Evolutionary conservation across 257 asterid species (phyloP).

Genomic region (Linderniella brevidens): DNA sequence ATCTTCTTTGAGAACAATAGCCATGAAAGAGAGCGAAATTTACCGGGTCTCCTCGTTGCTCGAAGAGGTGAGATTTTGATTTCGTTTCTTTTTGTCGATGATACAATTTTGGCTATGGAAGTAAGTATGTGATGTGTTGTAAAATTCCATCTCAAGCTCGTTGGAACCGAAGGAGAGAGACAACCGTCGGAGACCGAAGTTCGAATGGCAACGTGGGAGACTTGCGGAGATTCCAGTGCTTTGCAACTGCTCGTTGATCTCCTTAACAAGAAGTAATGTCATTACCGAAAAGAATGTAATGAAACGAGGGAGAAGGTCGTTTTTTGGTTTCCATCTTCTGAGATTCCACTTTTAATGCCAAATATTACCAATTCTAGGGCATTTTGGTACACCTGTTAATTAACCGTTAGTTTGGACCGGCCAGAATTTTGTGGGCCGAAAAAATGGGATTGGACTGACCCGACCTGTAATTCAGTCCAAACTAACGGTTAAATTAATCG

Average conservation of each 20-base stretch:
- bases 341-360: too few species aligned
- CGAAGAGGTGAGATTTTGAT: constrained; percentile 46
- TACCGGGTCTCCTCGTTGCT: constrained; percentile 57
- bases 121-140: background rate
- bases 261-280: constrained; percentile 59
- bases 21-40: constrained; percentile 68
- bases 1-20: constrained; percentile 65
- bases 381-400: too few species aligned
- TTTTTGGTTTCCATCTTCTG: too few species aligned
- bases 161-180: constrained; percentile 50
- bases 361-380: too few species aligned
- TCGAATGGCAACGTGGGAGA: constrained; percentile 81
- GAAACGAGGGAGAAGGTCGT: too few species aligned
- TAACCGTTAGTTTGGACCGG: too few species aligned
- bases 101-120: background rate
- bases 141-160: constrained; percentile 30
- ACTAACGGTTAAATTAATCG: too few species aligned
- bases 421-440: too few species aligned
- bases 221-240: constrained; percentile 83
- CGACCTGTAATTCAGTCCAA: too few species aligned
- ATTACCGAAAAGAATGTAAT: too few species aligned
- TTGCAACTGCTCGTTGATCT: constrained; percentile 80
- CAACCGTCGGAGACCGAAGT: constrained; percentile 70
- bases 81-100: background rate
- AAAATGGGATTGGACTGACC: too few species aligned